Evolutionary conservation across 306 rosid species (phyloP).

Genomic region (Hylodesmum podocarpum): DNA sequence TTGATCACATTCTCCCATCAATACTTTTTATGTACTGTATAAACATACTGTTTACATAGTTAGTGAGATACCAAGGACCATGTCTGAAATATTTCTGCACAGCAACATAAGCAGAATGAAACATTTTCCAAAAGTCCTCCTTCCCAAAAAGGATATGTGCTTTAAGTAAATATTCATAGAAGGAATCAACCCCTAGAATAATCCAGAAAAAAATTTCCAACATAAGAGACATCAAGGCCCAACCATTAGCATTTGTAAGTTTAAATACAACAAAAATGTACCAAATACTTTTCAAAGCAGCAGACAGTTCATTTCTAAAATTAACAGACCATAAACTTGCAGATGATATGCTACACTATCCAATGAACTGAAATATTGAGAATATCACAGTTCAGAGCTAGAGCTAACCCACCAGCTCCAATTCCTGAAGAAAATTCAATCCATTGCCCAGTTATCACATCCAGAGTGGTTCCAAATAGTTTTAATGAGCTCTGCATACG

Average conservation of each 20-base stretch:
- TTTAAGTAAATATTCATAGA: slow-evolving; percentile 91
- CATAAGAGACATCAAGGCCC: slow-evolving; percentile 41
- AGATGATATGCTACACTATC: slow-evolving; percentile 13
- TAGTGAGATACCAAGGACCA: slow-evolving; percentile 76
- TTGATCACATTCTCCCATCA: slow-evolving; percentile 23
- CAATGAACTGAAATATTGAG: slow-evolving; percentile 3
- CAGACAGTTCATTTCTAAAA: slow-evolving; percentile 11
- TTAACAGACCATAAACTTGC: slow-evolving; percentile 15
- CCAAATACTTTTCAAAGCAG: slow-evolving; percentile 8
- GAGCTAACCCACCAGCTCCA: slow-evolving; percentile 79
- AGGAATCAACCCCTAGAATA: slow-evolving; percentile 94
- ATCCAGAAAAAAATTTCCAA: slow-evolving; percentile 35
- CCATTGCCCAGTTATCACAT: slow-evolving; percentile 89
- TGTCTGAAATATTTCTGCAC: slow-evolving; percentile 75
- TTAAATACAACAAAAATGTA: slow-evolving; percentile 2
- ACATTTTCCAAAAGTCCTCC: slow-evolving; percentile 60
- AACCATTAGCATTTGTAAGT: slow-evolving; percentile 15
- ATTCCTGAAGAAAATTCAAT: slow-evolving; percentile 87
- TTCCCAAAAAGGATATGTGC: slow-evolving; percentile 73
- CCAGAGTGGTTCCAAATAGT: slow-evolving; percentile 91
- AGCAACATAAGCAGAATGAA: slow-evolving; percentile 50
- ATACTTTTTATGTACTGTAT: not conserved
- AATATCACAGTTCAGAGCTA: not conserved
- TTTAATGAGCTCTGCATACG: slow-evolving; percentile 86
- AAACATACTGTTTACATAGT: slow-evolving; percentile 11